Evolutionary conservation across 1,284 basidiomycete species (phyloP).

Genomic region (Wolfiporia cocos): DNA sequence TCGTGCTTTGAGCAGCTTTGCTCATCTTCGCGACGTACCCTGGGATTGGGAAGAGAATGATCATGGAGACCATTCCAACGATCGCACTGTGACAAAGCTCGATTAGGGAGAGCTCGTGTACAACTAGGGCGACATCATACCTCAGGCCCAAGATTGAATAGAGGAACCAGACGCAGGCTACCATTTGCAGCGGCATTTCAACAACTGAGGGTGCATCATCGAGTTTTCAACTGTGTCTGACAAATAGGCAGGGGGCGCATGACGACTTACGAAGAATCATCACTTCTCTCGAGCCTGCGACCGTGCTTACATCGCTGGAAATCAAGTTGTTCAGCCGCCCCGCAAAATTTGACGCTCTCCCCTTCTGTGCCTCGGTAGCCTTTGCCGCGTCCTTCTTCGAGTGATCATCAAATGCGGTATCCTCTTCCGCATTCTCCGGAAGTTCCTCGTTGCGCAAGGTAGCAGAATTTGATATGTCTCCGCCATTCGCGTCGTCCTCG

Average conservation of each 20-base stretch:
- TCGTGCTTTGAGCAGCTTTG: conserved; percentile 22
- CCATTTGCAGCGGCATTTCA: conserved; percentile 29
- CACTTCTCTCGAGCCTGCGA: too few relatives aligned
- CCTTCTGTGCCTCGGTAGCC: too few relatives aligned
- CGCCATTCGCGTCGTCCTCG: not conserved
- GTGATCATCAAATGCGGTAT: too few relatives aligned
- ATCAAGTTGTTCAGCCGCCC: too few relatives aligned
- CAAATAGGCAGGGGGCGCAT: not conserved
- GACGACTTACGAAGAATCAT: not conserved
- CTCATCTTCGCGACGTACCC: conserved; percentile 26
- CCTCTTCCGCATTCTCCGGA: too few relatives aligned
- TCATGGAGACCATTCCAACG: conserved; percentile 46
- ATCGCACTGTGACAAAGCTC: conserved; percentile 26
- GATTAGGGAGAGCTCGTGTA: not conserved
- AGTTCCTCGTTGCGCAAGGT: too few relatives aligned
- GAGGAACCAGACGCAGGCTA: conserved; percentile 32
- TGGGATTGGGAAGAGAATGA: conserved; percentile 46
- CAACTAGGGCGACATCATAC: conserved; percentile 11
- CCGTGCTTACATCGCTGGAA: too few relatives aligned
- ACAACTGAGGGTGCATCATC: too few relatives aligned
- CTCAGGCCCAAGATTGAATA: conserved; percentile 42
- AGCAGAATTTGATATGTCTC: too few relatives aligned
- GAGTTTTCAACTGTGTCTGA: conserved; percentile 13
- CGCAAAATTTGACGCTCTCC: too few relatives aligned
- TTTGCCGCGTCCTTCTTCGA: too few relatives aligned